Conservation (phyloP, 1,284 basidiomycete genomes). For the Cutaneotrichosporon daszewskae region DNA sequence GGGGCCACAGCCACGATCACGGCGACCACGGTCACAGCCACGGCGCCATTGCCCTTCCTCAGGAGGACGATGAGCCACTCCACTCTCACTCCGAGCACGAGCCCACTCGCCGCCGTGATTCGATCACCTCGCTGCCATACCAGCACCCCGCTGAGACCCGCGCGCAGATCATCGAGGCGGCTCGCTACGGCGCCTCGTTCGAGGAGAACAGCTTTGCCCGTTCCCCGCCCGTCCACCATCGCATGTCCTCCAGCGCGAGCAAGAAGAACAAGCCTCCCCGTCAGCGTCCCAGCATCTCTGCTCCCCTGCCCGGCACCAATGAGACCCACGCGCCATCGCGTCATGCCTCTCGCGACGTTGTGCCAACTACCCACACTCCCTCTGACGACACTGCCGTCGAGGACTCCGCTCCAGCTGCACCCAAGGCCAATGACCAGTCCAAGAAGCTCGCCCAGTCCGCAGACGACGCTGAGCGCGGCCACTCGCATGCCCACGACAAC, state of each 20-base stretch:
- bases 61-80: conserved; percentile 18
- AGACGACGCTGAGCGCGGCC: conserved; percentile 14
- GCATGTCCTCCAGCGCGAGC: conserved; percentile 12
- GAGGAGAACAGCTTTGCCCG: conserved; percentile 19
- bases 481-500: conserved; percentile 20
- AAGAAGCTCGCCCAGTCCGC: neutral
- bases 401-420: conserved; percentile 2
- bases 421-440: neutral
- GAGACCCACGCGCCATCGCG: conserved; percentile 27
- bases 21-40: conserved; percentile 49
- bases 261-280: conserved; percentile 11
- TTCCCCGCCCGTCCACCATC: conserved; percentile 21
- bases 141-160: conserved; percentile 80
- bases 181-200: conserved; percentile 48
- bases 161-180: conserved; percentile 79
- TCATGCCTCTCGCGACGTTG: conserved; percentile 8
- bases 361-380: conserved; percentile 13
- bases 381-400: conserved; percentile 17
- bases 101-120: conserved; percentile 33
- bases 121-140: conserved; percentile 42
- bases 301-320: conserved; percentile 28
- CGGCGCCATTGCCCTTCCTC: conserved; percentile 25
- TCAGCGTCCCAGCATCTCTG: conserved; percentile 2
- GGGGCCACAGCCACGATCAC: conserved; percentile 54
- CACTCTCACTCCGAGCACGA: conserved; percentile 11